Conservation (phyloP, 495 filamentous ascomycete species). For the Podospora australis region DNA sequence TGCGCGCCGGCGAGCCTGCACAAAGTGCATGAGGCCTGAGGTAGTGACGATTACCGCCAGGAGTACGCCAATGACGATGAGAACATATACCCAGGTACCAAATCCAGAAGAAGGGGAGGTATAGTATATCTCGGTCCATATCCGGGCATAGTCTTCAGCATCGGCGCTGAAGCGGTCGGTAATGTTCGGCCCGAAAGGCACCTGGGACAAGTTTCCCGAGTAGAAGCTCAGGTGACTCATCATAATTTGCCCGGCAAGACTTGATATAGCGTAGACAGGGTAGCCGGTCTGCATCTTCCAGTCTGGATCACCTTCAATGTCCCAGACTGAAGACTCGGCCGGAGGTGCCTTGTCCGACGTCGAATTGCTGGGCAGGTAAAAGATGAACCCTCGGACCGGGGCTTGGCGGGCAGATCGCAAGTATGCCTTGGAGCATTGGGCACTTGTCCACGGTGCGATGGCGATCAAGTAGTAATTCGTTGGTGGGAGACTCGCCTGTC, state of each 20-base stretch:
- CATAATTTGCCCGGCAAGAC: slow-evolving; percentile 54
- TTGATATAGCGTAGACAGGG: slow-evolving; percentile 80
- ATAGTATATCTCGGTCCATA: slow-evolving; percentile 43
- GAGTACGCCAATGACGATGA: slow-evolving; percentile 73
- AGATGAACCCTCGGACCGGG: slow-evolving; percentile 60
- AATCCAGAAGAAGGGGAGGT: slow-evolving; percentile 34
- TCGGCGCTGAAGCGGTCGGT: slow-evolving; percentile 57
- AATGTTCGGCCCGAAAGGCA: slow-evolving; percentile 52
- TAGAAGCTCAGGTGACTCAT: slow-evolving; percentile 69
- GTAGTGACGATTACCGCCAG: slow-evolving; percentile 56
- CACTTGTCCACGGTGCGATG: slow-evolving; percentile 81
- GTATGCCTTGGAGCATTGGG: slow-evolving; percentile 62
- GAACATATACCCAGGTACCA: slow-evolving; percentile 74
- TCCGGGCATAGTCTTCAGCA: slow-evolving; percentile 48
- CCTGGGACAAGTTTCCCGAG: slow-evolving; percentile 59
- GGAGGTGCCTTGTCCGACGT: slow-evolving; percentile 59
- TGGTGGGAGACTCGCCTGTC: slow-evolving; percentile 59
- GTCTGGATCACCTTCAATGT: slow-evolving; percentile 51
- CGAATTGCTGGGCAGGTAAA: slow-evolving; percentile 60
- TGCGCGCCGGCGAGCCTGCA: slow-evolving; percentile 60
- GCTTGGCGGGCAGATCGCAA: slow-evolving; percentile 54
- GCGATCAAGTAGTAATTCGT: slow-evolving; percentile 61
- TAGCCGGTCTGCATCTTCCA: slow-evolving; percentile 62
- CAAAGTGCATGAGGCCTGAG: slow-evolving; percentile 64
- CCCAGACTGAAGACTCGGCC: slow-evolving; percentile 54